Percentiles rank a stretch among this genome's conserved stretches.
phyloP scores from a whole-genome alignment of 2,329 filamentous ascomycete species.

The Colletotrichum shisoi region DNA sequence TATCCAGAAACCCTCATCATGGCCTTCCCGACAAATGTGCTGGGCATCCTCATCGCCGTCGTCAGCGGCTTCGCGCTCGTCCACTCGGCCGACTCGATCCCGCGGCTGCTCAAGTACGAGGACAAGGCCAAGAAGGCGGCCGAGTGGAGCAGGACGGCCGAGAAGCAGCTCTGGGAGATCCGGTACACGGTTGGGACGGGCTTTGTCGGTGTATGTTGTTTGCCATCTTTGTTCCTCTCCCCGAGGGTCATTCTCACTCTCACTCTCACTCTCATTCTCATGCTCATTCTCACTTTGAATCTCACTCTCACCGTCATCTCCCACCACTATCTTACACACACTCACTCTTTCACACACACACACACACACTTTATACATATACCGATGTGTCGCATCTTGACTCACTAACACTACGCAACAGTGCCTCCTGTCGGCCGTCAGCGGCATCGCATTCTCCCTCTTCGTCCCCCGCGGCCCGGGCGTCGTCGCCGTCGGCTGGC shows the following conservation, averaged over 20 bases:
- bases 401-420: conserved; percentile 9
- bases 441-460: conserved; percentile 38
- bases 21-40: conserved; percentile 36
- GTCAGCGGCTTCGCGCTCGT: conserved; percentile 42
- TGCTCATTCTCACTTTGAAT: neutral
- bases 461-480: conserved; percentile 31
- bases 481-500: conserved; percentile 39
- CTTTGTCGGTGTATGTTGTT: conserved; percentile 41
- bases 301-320: too few species aligned
- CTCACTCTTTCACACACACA: too few species aligned
- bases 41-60: conserved; percentile 37
- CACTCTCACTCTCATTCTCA: too few species aligned
- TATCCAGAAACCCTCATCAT: conserved; percentile 13
- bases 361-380: too few species aligned
- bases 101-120: conserved; percentile 45
- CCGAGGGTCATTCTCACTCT: neutral
- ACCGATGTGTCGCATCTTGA: too few species aligned
- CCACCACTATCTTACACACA: too few species aligned
- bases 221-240: too few species aligned
- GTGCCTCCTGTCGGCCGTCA: conserved; percentile 41
- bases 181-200: conserved; percentile 45
- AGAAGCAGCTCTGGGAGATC: conserved; percentile 44
- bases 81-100: conserved; percentile 43
- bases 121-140: conserved; percentile 44
- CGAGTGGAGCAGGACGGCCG: conserved; percentile 45